These are phyloP conservation scores for Yarrowia alimentaria DNA, from an alignment of 805 yeast species.

Conservation along the genomic window DNA sequence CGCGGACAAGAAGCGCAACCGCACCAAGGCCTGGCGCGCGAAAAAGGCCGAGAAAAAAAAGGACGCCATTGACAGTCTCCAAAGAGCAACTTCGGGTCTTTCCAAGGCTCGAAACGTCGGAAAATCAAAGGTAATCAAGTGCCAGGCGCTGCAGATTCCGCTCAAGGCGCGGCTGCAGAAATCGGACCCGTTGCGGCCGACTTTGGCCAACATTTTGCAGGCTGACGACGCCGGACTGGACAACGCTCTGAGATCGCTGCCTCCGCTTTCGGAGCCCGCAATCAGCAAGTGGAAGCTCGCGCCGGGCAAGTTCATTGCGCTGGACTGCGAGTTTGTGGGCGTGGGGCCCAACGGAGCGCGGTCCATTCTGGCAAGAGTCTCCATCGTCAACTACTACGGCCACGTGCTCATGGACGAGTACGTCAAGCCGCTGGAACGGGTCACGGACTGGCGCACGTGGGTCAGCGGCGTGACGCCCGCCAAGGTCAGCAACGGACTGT, in stretches of 20 bases:
- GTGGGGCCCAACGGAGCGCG: slow-evolving; percentile 67
- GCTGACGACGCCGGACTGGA: slow-evolving; percentile 11
- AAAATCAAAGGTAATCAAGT: slow-evolving; percentile 12
- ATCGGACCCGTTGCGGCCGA: slow-evolving; percentile 5
- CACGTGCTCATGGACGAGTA: slow-evolving; percentile 65
- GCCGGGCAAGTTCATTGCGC: slow-evolving; percentile 72
- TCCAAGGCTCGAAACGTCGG: slow-evolving; percentile 3
- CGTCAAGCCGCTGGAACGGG: slow-evolving; percentile 71
- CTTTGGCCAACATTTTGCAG: slow-evolving; percentile 7
- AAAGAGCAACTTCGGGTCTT: background rate
- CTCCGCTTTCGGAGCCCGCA: slow-evolving; percentile 5
- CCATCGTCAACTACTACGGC: slow-evolving; percentile 82
- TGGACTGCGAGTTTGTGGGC: slow-evolving; percentile 95
- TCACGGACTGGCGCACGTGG: slow-evolving; percentile 91
- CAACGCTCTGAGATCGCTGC: background rate
- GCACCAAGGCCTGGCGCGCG: slow-evolving; percentile 19
- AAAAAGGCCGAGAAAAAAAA: slow-evolving; percentile 8
- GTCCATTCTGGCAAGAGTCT: slow-evolving; percentile 80
- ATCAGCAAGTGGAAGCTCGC: slow-evolving; percentile 34
- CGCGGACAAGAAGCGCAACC: slow-evolving; percentile 3
- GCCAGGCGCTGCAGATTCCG: slow-evolving; percentile 21
- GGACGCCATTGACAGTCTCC: no score
- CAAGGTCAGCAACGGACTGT: slow-evolving; percentile 65
- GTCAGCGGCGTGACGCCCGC: slow-evolving; percentile 79
- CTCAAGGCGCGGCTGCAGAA: slow-evolving; percentile 7